Conservation (phyloP, 352 stramenopile genomes). For the Phytophthora nicotianae region DNA sequence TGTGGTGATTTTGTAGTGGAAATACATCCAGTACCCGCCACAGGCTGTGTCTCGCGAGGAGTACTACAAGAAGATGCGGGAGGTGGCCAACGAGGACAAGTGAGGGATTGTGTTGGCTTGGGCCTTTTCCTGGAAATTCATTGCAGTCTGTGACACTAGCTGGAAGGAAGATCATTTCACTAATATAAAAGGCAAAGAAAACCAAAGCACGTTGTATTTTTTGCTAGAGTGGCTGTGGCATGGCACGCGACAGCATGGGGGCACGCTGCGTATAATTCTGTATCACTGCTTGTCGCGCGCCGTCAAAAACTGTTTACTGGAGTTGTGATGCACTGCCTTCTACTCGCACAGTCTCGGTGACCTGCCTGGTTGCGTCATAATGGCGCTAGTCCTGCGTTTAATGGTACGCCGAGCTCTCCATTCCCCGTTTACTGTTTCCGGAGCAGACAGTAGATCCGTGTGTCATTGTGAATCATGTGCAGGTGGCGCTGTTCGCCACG, state of each 20-base stretch:
- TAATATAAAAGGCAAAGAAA: slow-evolving; percentile 32
- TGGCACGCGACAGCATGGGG: background rate
- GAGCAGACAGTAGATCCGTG: slow-evolving; percentile 94
- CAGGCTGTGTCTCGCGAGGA: slow-evolving; percentile 80
- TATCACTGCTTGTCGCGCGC: slow-evolving; percentile 4
- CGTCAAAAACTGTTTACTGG: slow-evolving; percentile 23
- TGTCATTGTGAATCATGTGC: slow-evolving; percentile 97
- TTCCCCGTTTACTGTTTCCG: slow-evolving; percentile 75
- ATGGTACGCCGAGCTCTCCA: background rate
- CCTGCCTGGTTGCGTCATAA: background rate
- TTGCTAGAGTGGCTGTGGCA: slow-evolving; percentile 11
- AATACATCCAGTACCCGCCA: slow-evolving; percentile 87
- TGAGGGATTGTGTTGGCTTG: background rate
- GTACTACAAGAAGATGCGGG: slow-evolving; percentile 74
- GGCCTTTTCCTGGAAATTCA: background rate
- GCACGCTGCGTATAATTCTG: background rate
- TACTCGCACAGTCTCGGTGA: slow-evolving; percentile 1
- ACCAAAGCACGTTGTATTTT: slow-evolving; percentile 25
- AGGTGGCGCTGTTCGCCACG: slow-evolving; percentile 97
- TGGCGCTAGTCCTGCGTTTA: slow-evolving; percentile 4
- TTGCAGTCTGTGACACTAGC: background rate
- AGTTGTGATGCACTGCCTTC: background rate
- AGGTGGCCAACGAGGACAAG: slow-evolving; percentile 71
- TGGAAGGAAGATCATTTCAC: slow-evolving; percentile 1
- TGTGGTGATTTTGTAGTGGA: slow-evolving; percentile 51